Evolutionary conservation across 2,329 filamentous ascomycete species (phyloP), one percentile per base, ranked within the genome.

Genomic region (Acrocalymma vagum): DNA sequence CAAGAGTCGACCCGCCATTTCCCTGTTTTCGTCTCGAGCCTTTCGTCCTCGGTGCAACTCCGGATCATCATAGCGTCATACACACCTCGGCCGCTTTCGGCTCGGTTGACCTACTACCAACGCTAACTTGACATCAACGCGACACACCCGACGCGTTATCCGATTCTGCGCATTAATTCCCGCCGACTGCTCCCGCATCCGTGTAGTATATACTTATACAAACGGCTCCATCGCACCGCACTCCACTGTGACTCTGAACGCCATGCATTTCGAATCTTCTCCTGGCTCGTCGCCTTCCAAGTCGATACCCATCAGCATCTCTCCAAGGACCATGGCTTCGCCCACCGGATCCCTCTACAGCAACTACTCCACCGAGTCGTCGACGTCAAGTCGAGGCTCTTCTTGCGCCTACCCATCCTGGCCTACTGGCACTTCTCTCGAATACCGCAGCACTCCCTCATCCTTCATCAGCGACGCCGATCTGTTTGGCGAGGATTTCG

Each of bases 401-500:
- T 55, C 67, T 5, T 72, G 69, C 55, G 69, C 70, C 29, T 72
- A 65, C 45, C 70, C 70, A 29, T 70, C 65, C 37, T 72, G 70
- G 70, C 69, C 70, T 8, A 62, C 61, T 2, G 65, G 68, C 15
- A 60, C 62, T 22, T 65, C 64, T 13, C 67, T 72, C 9, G 62
- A 61, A 36, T 63, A 65, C 47, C 60, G 62, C 52, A 65, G 56
- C 53, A 51, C 63, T 4, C 67, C 70, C 15, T 67, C 63, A 41
- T 69, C 70, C 44, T 72, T 67, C 61, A 71, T 72, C 55, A 69
- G 64, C 40, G 69, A 72, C 53, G 68, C 55, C 31, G 70, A 72
- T 45, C 65, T 72, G 37, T 72, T 72, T 45, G 63, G 63, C 23
- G 67, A 70, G 30, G 65, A 70, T 51, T 54, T 64, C 21, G 60